Evolutionary conservation across 2,329 filamentous ascomycete genomes (phyloP), one percentile per base, ranked within the genome.

Genomic region (Sphaerulina vaccinii): DNA sequence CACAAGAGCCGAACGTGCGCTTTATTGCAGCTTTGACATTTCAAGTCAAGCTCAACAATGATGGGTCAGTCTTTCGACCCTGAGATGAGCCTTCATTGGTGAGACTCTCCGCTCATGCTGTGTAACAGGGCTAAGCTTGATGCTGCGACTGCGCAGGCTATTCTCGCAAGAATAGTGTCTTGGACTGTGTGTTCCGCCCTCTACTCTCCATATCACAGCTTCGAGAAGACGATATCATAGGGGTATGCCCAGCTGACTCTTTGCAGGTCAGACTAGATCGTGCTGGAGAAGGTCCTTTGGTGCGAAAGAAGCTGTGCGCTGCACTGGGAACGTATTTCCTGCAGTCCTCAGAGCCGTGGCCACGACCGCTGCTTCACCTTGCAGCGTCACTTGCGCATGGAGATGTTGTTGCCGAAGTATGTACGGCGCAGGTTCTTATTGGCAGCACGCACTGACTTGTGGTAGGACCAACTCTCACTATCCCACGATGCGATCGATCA

Each of bases 21-120:
- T 97, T 97, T 72, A 96, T 95, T 67, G 93, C 90, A 11, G 92
- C 91, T 23, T 78, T 96, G 53, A 97, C 92, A 0, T 86, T 96
- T 60, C 95, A 90, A 44, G 84, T 97, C 62, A 99, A 97, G 73
- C 82, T 97, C 52, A 96, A 97, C 68, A 66, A 65, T 64, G 63
- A 68, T 59, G 68, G 65, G 65, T 68, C 60, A 64, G 65, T 67
- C 5, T 42, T 55, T 46, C 40, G 59, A 58, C 59, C 60, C 55
- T 64, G 63, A 65, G 62, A 52, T 66, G 60, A 66, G 63, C 9
- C 18, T 39, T 48, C 50, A 48, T 41, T 54, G 58, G 52, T 65
- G 60, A 55, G 58, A 52, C 46, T 57, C 37, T 58, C 45, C 35
- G 55, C 57, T 62, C 57, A 61, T 55, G 32, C 21, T 35, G 38